These are phyloP conservation scores for Xylaria digitata DNA, from an alignment of 2,329 filamentous ascomycete genomes.

Conservation along the genomic window DNA sequence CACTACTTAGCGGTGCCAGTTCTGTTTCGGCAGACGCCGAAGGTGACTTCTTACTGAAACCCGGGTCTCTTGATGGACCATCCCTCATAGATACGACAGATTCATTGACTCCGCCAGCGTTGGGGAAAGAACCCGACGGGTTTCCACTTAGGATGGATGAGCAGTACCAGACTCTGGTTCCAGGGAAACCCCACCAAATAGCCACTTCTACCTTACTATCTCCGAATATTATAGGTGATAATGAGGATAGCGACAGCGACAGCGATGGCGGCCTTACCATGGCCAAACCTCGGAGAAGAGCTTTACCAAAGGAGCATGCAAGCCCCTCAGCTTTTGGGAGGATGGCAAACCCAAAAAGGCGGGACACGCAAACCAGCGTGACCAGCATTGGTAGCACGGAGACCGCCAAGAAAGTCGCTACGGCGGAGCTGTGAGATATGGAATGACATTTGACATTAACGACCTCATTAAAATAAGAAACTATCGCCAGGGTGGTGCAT, in stretches of 20 bases:
- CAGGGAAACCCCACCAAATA: constrained; percentile 38
- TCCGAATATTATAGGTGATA: constrained; percentile 51
- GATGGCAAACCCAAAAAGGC: constrained; percentile 56
- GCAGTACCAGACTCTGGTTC: constrained; percentile 45
- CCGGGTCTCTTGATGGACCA: constrained; percentile 58
- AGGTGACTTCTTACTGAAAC: constrained; percentile 66
- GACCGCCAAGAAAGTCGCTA: constrained; percentile 68
- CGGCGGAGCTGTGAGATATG: constrained; percentile 49
- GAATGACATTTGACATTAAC: not conserved
- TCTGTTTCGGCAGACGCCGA: constrained; percentile 73
- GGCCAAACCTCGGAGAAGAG: constrained; percentile 63
- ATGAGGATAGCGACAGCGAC: constrained; percentile 64
- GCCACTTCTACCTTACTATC: constrained; percentile 40
- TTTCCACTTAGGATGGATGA: constrained; percentile 59
- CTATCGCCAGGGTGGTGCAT: constrained; percentile 4
- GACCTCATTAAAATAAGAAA: constrained; percentile 1
- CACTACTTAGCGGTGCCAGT: constrained; percentile 71
- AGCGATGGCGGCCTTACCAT: constrained; percentile 67
- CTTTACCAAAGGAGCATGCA: constrained; percentile 46
- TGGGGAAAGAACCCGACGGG: constrained; percentile 60
- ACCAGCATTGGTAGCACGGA: constrained; percentile 71
- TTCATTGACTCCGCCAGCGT: constrained; percentile 65
- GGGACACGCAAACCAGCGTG: constrained; percentile 70
- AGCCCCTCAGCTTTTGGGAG: constrained; percentile 49
- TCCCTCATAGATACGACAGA: constrained; percentile 64